Percentiles rank a stretch among this genome's conserved stretches.
Evolutionary conservation across 2,329 filamentous ascomycete species (phyloP).

Genomic region (Colletotrichum sp.): DNA sequence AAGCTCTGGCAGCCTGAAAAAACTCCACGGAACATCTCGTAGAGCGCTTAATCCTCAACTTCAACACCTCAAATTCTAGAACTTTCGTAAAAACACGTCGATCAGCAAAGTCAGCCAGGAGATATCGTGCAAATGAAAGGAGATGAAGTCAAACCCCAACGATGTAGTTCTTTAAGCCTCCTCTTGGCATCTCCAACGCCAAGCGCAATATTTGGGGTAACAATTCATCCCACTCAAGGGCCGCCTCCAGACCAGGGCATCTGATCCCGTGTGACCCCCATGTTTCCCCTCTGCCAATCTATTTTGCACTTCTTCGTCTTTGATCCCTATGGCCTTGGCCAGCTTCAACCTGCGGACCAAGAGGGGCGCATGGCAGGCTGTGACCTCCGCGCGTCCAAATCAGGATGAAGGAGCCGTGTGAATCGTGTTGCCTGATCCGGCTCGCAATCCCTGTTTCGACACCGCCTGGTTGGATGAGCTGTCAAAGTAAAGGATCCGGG

Average conservation of each 20-base stretch:
- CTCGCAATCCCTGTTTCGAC: background rate
- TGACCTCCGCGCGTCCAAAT: background rate
- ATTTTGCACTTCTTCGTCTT: background rate
- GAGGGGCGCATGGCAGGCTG: background rate
- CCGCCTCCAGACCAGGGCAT: background rate
- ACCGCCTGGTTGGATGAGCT: background rate
- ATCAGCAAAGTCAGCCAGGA: fast-evolving
- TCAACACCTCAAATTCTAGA: too few species aligned
- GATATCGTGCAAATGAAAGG: background rate
- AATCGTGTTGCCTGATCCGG: background rate
- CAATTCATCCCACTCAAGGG: background rate
- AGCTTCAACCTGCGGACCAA: background rate
- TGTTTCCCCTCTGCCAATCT: background rate
- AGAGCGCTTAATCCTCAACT: background rate
- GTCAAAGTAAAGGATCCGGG: background rate
- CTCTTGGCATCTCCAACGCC: background rate
- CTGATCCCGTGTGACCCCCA: background rate
- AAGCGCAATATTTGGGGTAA: background rate
- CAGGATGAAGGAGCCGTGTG: background rate
- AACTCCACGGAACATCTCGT: background rate
- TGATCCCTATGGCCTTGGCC: background rate
- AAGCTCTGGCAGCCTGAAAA: fast-evolving
- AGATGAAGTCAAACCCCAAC: background rate
- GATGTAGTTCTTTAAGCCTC: background rate
- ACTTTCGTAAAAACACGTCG: too few species aligned